Conservation (phyloP, 306 rosid genomes). For the Casuarina cunninghamiana region DNA sequence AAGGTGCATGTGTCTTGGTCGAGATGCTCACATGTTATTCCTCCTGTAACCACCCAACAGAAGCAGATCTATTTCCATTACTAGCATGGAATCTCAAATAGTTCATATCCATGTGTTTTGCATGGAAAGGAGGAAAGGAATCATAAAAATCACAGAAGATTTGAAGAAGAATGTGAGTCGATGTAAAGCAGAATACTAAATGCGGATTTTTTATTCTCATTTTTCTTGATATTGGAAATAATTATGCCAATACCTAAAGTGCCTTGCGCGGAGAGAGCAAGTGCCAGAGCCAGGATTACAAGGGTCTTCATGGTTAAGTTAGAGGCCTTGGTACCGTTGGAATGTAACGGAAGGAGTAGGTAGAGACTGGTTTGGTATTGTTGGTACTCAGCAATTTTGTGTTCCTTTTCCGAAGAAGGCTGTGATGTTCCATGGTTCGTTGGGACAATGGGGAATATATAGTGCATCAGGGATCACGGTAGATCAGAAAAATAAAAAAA, state of each 20-base stretch:
- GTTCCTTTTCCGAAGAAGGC: conserved; percentile 16
- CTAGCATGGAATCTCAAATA: no score
- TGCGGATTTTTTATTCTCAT: neutral
- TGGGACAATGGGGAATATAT: conserved; percentile 19
- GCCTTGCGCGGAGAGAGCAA: conserved; percentile 43
- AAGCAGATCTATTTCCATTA: no score
- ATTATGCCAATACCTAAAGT: conserved; percentile 40
- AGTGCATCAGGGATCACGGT: conserved; percentile 17
- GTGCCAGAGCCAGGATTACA: conserved; percentile 32
- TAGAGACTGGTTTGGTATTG: neutral
- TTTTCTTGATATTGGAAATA: neutral
- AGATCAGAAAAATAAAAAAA: neutral
- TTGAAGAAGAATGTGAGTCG: neutral
- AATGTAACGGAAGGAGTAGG: neutral
- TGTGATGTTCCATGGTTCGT: conserved; percentile 19
- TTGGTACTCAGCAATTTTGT: neutral
- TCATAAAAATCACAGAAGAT: no score
- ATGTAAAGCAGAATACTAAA: neutral
- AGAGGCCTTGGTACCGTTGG: conserved; percentile 37
- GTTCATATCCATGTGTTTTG: no score
- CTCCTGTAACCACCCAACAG: conserved; percentile 29
- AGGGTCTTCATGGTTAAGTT: conserved; percentile 36
- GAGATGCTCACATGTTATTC: conserved; percentile 58
- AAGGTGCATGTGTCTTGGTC: conserved; percentile 58
- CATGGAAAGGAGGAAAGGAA: no score